phyloP scores from a whole-genome alignment of 305 asterid species.

The Fraxinus baroniana region DNA sequence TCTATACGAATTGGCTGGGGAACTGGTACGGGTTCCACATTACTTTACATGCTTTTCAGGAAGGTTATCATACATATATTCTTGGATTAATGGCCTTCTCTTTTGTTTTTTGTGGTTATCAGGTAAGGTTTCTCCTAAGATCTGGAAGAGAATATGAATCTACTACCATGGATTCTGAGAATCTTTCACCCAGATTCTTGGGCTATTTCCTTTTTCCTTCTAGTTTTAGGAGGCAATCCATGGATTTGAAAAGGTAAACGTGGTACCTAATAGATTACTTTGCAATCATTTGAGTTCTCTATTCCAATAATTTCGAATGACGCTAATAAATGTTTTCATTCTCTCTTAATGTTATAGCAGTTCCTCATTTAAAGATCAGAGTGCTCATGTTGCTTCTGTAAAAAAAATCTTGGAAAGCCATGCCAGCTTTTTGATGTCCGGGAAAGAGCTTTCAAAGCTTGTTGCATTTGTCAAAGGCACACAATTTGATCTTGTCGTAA shows the following conservation, averaged over 20 bases:
- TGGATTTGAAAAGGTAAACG: conserved; percentile 68
- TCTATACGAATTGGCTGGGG: conserved; percentile 95
- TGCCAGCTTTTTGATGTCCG: conserved; percentile 97
- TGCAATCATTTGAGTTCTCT: conserved; percentile 17
- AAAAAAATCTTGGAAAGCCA: conserved; percentile 92
- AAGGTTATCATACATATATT: conserved; percentile 18
- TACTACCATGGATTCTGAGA: conserved; percentile 59
- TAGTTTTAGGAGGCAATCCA: conserved; percentile 70
- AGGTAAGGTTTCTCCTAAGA: conserved; percentile 96
- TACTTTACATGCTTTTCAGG: conserved; percentile 20
- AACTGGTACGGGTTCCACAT: conserved; percentile 63
- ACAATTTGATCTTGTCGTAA: conserved; percentile 94
- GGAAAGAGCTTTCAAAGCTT: conserved; percentile 94
- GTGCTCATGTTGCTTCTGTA: conserved; percentile 92
- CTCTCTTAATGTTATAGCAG: conserved; percentile 39
- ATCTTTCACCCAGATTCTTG: conserved; percentile 81
- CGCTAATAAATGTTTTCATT: conserved; percentile 12
- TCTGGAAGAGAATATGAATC: conserved; percentile 97
- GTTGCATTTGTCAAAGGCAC: conserved; percentile 99
- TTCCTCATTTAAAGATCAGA: conserved; percentile 84
- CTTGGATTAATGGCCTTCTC: conserved; percentile 6
- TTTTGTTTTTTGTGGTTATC: conserved; percentile 19
- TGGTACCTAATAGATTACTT: conserved; percentile 17
- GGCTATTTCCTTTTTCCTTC: conserved; percentile 89
- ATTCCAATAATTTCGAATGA: conserved; percentile 16